These are phyloP conservation scores for Umbelopsis sp. DNA, from an alignment of 192 early-diverging fungal genomes.

Conservation along the genomic window DNA sequence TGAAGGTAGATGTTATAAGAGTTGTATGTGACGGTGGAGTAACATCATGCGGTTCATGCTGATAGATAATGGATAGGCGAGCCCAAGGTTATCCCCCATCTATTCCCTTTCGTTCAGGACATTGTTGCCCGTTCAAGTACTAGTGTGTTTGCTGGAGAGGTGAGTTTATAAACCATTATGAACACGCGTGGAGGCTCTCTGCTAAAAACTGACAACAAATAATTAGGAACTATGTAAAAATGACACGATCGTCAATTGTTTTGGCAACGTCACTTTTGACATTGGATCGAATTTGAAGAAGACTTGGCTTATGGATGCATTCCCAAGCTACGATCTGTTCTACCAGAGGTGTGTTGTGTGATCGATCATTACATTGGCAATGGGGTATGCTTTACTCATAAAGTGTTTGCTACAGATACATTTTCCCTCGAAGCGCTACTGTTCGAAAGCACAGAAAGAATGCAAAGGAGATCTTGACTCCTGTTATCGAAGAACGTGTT, in stretches of 20 bases:
- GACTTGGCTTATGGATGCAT: background rate
- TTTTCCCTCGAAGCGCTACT: background rate
- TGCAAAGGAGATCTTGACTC: slow-evolving; percentile 1
- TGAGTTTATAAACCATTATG: background rate
- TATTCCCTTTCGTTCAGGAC: background rate
- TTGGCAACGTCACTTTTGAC: slow-evolving; percentile 1
- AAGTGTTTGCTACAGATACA: background rate
- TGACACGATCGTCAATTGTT: background rate
- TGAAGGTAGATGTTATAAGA: background rate
- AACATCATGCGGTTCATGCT: background rate
- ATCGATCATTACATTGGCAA: no score
- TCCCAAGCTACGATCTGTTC: background rate
- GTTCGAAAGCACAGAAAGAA: slow-evolving; percentile 1
- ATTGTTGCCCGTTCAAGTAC: slow-evolving; percentile 6
- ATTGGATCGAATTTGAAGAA: slow-evolving; percentile 4
- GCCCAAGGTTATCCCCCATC: slow-evolving; percentile 1
- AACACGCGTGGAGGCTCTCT: background rate
- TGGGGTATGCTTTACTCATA: background rate
- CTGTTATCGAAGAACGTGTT: slow-evolving; percentile 5
- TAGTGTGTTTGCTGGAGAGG: slow-evolving; percentile 10
- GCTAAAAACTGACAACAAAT: background rate
- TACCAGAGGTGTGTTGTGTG: background rate
- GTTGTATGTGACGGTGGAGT: background rate
- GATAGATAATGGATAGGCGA: background rate
- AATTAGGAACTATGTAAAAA: slow-evolving; percentile 7